Base-by-base conservation (phyloP, 352 stramenopile genomes). In the Peronosclerospora sorghi region DNA sequence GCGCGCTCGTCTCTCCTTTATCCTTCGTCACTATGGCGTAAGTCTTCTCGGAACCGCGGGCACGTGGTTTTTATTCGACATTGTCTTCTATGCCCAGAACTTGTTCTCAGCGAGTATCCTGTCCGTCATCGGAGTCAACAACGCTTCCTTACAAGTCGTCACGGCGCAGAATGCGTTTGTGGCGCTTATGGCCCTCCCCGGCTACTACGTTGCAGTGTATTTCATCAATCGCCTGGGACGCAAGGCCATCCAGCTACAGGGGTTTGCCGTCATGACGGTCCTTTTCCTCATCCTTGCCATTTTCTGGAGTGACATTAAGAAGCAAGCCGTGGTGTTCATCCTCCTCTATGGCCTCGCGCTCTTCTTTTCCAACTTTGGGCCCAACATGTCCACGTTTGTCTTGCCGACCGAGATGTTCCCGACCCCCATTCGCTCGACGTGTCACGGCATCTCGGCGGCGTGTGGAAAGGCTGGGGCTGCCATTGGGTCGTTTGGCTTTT, bases 341-440 rank as follows among this genome's bases (percentile, higher is more conserved):
- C 55, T 86, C 23, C 42, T 93, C 2, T 91, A 81, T 51, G 73
- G 75, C 0, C 50, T 85, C 10, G 61, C 75, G 1, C 73, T 93
- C 28, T 90, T 88, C 48, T 86, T 86, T 50, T 75, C 74, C 35
- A 89, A 92, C 56, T 94, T 95, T 48, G 83, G 83, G 0, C 81
- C 83, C 20, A 92, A 92, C 56, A 73, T 58, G 39, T 86, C 81
- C 20, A 94, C 81, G 4, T 95, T 95, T 58, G 73, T 96, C n/a
- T 73, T 96, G 61, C 84, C 85, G 0, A 83, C 85, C 0, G 87
- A 96, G 59, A 86, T 95, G 43, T 78, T 72, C 48, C 68, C 68
- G 5, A 95, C 85, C 8, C 67, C 86, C 32, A 85, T 94, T 49
- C 71, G 85, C n/a, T 87, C 74, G 18, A 80, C 79, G 29, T 92